Conservation (phyloP, 495 filamentous ascomycete genomes). For the Talaromyces nanjingensis region DNA sequence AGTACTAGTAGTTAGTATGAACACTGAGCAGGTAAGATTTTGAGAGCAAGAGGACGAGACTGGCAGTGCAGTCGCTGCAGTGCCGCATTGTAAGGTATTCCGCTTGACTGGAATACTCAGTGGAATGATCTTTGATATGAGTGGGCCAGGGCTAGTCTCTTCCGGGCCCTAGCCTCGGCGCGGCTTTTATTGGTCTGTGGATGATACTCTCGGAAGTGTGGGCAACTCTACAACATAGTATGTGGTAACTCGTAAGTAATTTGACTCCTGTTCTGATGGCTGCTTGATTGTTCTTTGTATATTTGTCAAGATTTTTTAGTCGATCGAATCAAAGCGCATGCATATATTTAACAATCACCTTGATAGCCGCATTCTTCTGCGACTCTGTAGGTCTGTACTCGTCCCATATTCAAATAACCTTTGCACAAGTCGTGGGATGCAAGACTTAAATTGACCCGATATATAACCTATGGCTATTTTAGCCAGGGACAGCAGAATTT, state of each 20-base stretch:
- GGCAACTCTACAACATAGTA: background rate
- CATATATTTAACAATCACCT: background rate
- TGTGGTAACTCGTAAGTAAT: background rate
- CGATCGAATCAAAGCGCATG: background rate
- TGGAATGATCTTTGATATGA: background rate
- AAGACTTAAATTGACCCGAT: background rate
- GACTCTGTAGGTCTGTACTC: background rate
- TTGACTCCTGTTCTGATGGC: background rate
- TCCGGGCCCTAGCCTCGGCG: background rate
- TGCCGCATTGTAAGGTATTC: background rate
- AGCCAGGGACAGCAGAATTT: background rate
- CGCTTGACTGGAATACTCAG: background rate
- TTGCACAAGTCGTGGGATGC: background rate
- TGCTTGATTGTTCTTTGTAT: background rate
- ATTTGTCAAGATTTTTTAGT: background rate
- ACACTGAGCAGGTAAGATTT: background rate
- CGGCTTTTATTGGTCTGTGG: background rate
- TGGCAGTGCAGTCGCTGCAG: background rate
- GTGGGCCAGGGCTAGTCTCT: background rate
- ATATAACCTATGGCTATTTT: background rate
- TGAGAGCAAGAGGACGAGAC: background rate
- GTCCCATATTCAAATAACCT: background rate
- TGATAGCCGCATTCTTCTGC: background rate
- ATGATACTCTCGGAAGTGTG: too few species aligned
- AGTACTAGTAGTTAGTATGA: background rate